Evolutionary conservation across 306 rosid genomes (phyloP).

Genomic region (Rosa lucieae): DNA sequence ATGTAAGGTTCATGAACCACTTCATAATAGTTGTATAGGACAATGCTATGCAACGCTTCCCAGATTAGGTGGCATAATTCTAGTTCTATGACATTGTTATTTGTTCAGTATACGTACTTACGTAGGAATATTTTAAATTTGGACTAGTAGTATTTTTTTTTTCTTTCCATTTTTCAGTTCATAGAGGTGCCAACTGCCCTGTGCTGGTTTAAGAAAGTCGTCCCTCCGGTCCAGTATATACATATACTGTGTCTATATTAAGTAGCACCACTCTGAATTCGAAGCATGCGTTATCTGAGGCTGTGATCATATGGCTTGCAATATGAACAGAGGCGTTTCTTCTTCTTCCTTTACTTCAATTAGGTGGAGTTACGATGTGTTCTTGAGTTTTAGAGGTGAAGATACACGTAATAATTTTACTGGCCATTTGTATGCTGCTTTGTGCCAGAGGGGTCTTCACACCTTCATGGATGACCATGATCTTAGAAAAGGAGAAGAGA

Average conservation of each 20-base stretch:
- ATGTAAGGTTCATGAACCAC: neutral
- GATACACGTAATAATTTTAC: constrained; percentile 3
- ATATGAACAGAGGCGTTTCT: neutral
- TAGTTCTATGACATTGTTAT: neutral
- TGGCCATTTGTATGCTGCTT: neutral
- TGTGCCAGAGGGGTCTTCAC: constrained; percentile 12
- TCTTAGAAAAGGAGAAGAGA: constrained; percentile 7
- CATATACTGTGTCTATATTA: neutral
- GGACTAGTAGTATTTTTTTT: neutral
- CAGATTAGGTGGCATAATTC: neutral
- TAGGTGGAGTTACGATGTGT: constrained; percentile 13
- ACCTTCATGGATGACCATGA: constrained; percentile 5
- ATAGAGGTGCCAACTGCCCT: neutral
- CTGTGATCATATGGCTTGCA: constrained; percentile 2
- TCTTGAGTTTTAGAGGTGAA: constrained; percentile 18
- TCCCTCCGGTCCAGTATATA: neutral
- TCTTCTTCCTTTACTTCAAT: neutral
- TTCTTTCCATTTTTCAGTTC: neutral
- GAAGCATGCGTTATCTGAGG: neutral
- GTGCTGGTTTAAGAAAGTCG: neutral
- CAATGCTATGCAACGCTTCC: neutral
- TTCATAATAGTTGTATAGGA: too few species aligned
- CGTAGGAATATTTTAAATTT: too few species aligned
- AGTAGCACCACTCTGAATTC: neutral
- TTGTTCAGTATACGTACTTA: neutral